A percentile compares a stretch with the other conserved stretches of the same genome.
These are phyloP conservation scores for Delphinella strobiligena DNA, from an alignment of 2,329 filamentous ascomycete species.

Conservation along the genomic window DNA sequence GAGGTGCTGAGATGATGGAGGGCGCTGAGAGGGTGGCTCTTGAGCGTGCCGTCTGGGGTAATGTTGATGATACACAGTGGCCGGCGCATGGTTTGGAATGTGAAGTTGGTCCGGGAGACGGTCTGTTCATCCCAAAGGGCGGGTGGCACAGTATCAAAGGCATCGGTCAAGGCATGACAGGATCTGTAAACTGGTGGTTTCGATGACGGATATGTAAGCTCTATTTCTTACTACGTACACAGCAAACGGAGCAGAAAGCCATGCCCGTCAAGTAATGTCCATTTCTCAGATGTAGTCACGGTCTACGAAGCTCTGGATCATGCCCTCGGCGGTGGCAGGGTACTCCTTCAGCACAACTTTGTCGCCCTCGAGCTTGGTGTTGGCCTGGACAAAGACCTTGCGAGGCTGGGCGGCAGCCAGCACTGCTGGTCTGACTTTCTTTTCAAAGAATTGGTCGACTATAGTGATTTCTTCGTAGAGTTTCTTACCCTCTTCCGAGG, in stretches of 20 bases:
- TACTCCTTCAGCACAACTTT: slow-evolving; percentile 75
- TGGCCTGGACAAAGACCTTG: slow-evolving; percentile 90
- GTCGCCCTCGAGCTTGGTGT: slow-evolving; percentile 58
- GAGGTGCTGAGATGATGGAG: slow-evolving; percentile 85
- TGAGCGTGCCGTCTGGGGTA: slow-evolving; percentile 58
- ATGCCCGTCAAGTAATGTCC: too few species aligned
- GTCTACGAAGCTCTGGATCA: slow-evolving; percentile 60
- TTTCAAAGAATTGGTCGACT: slow-evolving; percentile 78
- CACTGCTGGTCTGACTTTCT: slow-evolving; percentile 64
- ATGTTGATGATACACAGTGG: slow-evolving; percentile 14
- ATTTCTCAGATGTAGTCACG: slow-evolving; percentile 27
- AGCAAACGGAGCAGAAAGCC: too few species aligned
- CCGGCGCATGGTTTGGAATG: slow-evolving; percentile 35
- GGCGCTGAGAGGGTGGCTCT: slow-evolving; percentile 57
- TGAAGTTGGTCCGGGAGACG: slow-evolving; percentile 52
- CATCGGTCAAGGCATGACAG: slow-evolving; percentile 43
- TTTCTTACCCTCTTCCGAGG: slow-evolving; percentile 64
- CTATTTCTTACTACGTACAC: too few species aligned
- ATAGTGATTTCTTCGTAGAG: slow-evolving; percentile 76
- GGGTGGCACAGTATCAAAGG: slow-evolving; percentile 84
- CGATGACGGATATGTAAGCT: too few species aligned
- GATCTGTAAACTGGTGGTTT: slow-evolving; percentile 73
- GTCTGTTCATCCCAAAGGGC: slow-evolving; percentile 65
- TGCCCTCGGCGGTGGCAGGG: slow-evolving; percentile 64
- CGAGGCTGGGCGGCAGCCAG: slow-evolving; percentile 68